Base-by-base conservation (phyloP, 208 protist species). In the Trichomonas vaginalis region DNA sequence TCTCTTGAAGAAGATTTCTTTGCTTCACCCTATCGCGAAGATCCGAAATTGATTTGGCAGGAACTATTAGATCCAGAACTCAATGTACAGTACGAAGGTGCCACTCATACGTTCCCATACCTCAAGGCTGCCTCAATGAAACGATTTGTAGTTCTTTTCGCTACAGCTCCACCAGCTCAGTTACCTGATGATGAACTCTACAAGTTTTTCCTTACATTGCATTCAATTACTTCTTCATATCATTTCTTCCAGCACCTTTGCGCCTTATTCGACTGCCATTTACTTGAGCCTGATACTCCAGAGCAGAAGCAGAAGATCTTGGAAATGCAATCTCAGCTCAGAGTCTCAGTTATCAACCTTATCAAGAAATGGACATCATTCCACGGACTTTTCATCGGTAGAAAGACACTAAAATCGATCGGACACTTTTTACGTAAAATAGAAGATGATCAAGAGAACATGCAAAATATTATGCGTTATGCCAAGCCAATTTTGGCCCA, bases 1-100 rank as follows among this genome's bases (percentile, higher is more conserved):
- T 39, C 40, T n/a, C 37, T 92, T 35, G 86, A 92, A 51, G 86
- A 92, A 51, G 86, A 92, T 51, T 92, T 92, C 46, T 92, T 92
- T 47, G 86, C 86, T 14, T 51, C 86, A 15, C 86, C 86, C 39
- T 92, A 92, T 47, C 8, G 45, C 14, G 79, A 83, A 27, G 86
- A 92, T 92, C 40, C 82, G 47, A 88, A 88, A 45, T n/a, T 88
- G 82, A 88, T 88, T 47, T 88, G 39, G 14, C 17, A 47, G 47
- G 82, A 88, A 47, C 39, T 88, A 32, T 27, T 45, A 47, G 47
- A 88, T 14, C 82, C 82, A 88, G 40, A 88, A 4, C 17, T 47
- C 4, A 88, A 88, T 47, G 82, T 40, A 0, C 32, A 45, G 32
- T 88, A 88, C 27, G 39, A 88, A 4, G 40, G 39, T 45, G 4